phyloP scores from a whole-genome alignment of 768 basidiomycete genomes.

The Boletus bicolor region DNA sequence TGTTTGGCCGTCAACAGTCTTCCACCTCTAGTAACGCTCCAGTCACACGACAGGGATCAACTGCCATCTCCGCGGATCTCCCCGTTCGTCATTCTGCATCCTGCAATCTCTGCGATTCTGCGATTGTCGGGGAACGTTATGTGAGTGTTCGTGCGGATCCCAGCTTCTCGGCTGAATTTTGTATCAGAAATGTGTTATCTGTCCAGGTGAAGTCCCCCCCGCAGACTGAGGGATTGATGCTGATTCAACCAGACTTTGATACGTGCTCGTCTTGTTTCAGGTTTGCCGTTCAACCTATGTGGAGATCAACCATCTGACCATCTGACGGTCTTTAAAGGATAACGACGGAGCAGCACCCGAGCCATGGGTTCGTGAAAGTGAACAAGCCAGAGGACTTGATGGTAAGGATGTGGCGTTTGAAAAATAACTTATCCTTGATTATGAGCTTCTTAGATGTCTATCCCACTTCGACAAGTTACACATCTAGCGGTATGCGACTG shows the following conservation, averaged over 20 bases:
- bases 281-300: constrained; percentile 31
- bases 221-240: neutral
- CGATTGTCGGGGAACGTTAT: constrained; percentile 68
- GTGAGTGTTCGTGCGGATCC: constrained; percentile 40
- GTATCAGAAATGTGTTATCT: constrained; percentile 70
- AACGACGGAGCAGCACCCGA: constrained; percentile 69
- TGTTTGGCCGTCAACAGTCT: constrained; percentile 8
- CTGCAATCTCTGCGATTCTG: constrained; percentile 76
- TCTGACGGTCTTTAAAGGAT: constrained; percentile 42
- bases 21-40: constrained; percentile 1
- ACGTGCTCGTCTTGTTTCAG: constrained; percentile 68
- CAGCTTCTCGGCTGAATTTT: constrained; percentile 1
- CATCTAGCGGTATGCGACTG: constrained; percentile 66
- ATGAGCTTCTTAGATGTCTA: constrained; percentile 24
- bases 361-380: constrained; percentile 70
- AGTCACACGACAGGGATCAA: neutral
- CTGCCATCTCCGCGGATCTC: neutral
- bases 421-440: neutral
- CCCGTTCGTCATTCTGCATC: constrained; percentile 56
- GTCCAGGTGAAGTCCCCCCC: constrained; percentile 43
- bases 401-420: constrained; percentile 37
- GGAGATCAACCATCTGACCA: neutral
- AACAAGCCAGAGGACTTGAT: constrained; percentile 51
- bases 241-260: constrained; percentile 58
- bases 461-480: constrained; percentile 15